phyloP scores from a whole-genome alignment of 169 alveolate genomes.

The Haemoproteus tartakovskyi region DNA sequence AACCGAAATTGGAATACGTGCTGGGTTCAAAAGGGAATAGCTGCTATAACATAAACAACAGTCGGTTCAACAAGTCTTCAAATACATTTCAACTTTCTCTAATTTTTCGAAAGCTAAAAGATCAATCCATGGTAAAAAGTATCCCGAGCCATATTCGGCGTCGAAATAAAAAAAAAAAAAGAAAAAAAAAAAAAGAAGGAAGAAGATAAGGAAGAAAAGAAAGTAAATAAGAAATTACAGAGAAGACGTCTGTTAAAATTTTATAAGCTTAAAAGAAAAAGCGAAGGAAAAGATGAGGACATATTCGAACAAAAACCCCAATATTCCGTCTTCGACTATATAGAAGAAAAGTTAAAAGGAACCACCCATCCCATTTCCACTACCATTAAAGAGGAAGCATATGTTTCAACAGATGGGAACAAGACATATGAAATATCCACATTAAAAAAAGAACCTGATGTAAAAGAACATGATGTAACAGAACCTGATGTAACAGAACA shows the following conservation, averaged over 20 bases:
- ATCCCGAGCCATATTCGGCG: conserved; percentile 56
- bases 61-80: no score
- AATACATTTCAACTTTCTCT: conserved; percentile 34
- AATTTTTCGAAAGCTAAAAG: conserved; percentile 58
- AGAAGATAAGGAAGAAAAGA: conserved; percentile 25
- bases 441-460: no score
- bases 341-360: conserved; percentile 19
- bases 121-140: conserved; percentile 65
- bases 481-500: neutral
- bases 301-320: conserved; percentile 12
- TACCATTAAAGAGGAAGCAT: no score
- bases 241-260: conserved; percentile 44
- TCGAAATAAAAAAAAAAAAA: conserved; percentile 48
- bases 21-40: no score
- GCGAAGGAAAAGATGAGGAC: conserved; percentile 50
- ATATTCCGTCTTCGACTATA: conserved; percentile 49
- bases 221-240: conserved; percentile 58
- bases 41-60: no score
- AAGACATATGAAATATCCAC: no score
- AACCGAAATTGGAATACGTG: no score
- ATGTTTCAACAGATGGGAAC: no score
- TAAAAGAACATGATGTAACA: neutral
- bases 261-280: conserved; percentile 57
- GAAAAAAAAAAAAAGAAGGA: conserved; percentile 10
- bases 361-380: no score